Conservation (phyloP, 352 stramenopile genomes). For the Thalassiosira oceanica region DNA sequence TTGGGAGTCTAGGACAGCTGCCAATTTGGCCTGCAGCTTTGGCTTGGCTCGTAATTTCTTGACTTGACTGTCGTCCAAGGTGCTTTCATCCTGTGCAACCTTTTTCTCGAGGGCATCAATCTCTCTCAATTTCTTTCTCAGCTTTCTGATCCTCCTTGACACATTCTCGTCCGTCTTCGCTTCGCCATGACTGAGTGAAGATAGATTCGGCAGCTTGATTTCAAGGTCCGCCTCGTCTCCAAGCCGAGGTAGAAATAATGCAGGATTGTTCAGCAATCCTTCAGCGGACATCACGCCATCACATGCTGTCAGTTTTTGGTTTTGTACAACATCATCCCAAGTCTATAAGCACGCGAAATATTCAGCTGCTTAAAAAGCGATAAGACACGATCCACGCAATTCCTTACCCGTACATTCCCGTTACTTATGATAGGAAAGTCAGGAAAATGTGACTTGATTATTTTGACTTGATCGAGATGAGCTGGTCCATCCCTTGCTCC, state of each 20-base stretch:
- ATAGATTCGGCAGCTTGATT: slow-evolving; percentile 21
- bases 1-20: slow-evolving; percentile 11
- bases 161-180: slow-evolving; percentile 9
- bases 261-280: slow-evolving; percentile 93
- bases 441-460: slow-evolving; percentile 64
- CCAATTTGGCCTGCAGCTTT: slow-evolving; percentile 18
- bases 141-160: slow-evolving; percentile 35
- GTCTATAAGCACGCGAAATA: too few relatives aligned
- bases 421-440: slow-evolving; percentile 94
- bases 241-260: slow-evolving; percentile 83
- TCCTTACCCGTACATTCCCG: slow-evolving; percentile 92
- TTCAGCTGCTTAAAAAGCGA: too few relatives aligned
- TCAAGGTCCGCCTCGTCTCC: slow-evolving; percentile 16
- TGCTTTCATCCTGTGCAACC: slow-evolving; percentile 11
- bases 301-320: slow-evolving; percentile 86
- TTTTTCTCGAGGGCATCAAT: slow-evolving; percentile 60
- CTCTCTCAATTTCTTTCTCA: slow-evolving; percentile 67
- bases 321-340: slow-evolving; percentile 86
- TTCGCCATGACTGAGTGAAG: slow-evolving; percentile 17
- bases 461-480: slow-evolving; percentile 73
- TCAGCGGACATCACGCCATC: slow-evolving; percentile 96
- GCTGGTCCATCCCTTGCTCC: slow-evolving; percentile 80
- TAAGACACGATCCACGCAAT: too few relatives aligned
- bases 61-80: slow-evolving; percentile 39
- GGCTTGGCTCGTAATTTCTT: slow-evolving; percentile 39